phyloP scores from a whole-genome alignment of 179 eudicot species.

The Amaranthus tricolor region DNA sequence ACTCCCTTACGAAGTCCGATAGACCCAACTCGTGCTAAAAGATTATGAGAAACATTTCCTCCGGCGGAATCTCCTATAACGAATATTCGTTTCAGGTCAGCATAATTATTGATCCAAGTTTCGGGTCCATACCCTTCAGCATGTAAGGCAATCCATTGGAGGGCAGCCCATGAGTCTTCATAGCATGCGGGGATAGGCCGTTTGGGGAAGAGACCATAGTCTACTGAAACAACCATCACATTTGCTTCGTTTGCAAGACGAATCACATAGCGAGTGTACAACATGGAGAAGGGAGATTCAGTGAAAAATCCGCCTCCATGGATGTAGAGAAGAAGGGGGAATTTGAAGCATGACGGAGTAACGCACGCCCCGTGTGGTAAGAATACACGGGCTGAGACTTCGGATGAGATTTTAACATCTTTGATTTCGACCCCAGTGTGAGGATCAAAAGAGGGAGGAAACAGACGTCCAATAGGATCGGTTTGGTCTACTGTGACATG shows the following conservation, averaged over 20 bases:
- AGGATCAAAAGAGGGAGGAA: conserved; percentile 26
- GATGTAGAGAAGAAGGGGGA: conserved; percentile 37
- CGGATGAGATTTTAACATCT: conserved; percentile 22
- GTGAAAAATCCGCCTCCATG: conserved; percentile 47
- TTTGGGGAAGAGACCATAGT: conserved; percentile 39
- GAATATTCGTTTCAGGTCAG: conserved; percentile 30
- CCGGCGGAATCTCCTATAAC: conserved; percentile 45
- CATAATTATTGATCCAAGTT: conserved; percentile 36
- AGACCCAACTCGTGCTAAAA: conserved; percentile 26
- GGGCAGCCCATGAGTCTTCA: conserved; percentile 40
- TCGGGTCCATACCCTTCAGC: conserved; percentile 11
- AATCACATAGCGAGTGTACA: conserved; percentile 26
- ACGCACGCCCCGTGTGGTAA: conserved; percentile 7
- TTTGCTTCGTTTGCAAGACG: conserved; percentile 18
- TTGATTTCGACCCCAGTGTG: conserved; percentile 26
- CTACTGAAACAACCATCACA: conserved; percentile 38
- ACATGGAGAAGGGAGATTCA: conserved; percentile 34
- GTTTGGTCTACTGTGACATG: conserved; percentile 2
- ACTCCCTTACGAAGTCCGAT: conserved; percentile 8
- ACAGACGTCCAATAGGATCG: background rate
- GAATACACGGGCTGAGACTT: conserved; percentile 31
- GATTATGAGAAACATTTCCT: conserved; percentile 32
- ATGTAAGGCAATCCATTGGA: conserved; percentile 36
- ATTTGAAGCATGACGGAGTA: background rate
- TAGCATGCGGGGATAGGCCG: conserved; percentile 37